These are phyloP conservation scores for Plasmodium vinckei DNA, from an alignment of 169 alveolate genomes.

Conservation along the genomic window DNA sequence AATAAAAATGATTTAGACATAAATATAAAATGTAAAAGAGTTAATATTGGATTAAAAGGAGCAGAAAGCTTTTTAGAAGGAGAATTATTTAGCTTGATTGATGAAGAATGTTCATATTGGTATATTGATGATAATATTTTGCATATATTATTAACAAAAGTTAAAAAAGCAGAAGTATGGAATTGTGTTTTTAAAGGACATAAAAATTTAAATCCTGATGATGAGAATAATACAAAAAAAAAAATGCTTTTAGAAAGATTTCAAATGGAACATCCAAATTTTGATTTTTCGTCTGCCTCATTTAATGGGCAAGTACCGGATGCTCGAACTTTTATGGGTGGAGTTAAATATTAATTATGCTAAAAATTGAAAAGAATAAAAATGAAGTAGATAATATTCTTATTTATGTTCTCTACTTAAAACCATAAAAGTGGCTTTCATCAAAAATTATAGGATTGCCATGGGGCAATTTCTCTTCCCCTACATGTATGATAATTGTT, in stretches of 20 bases:
- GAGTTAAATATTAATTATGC: constrained; percentile 30
- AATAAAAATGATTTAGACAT: constrained; percentile 54
- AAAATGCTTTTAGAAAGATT: constrained; percentile 83
- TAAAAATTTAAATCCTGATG: constrained; percentile 48
- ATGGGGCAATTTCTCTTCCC: too few relatives aligned
- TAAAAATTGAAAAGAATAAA: background rate
- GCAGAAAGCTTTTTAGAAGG: constrained; percentile 63
- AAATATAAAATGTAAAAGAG: constrained; percentile 38
- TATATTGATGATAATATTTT: constrained; percentile 71
- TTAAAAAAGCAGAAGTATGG: constrained; percentile 62
- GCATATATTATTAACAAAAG: constrained; percentile 69
- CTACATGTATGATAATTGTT: too few relatives aligned
- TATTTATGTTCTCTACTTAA: background rate
- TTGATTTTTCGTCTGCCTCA: constrained; percentile 85
- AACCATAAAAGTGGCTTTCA: background rate
- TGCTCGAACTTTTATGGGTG: constrained; percentile 85
- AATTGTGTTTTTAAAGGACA: constrained; percentile 72
- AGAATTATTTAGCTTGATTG: constrained; percentile 49
- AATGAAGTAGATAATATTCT: constrained; percentile 10
- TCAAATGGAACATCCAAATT: constrained; percentile 85
- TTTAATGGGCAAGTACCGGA: constrained; percentile 86
- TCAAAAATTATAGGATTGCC: too few relatives aligned
- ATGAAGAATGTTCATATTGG: constrained; percentile 73
- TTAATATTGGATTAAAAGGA: constrained; percentile 50
- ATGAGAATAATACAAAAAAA: constrained; percentile 79